Percentiles rank a stretch among this genome's conserved stretches.
phyloP scores from a whole-genome alignment of 1,284 basidiomycete species.

The Phylloboletellus chloephorus region DNA sequence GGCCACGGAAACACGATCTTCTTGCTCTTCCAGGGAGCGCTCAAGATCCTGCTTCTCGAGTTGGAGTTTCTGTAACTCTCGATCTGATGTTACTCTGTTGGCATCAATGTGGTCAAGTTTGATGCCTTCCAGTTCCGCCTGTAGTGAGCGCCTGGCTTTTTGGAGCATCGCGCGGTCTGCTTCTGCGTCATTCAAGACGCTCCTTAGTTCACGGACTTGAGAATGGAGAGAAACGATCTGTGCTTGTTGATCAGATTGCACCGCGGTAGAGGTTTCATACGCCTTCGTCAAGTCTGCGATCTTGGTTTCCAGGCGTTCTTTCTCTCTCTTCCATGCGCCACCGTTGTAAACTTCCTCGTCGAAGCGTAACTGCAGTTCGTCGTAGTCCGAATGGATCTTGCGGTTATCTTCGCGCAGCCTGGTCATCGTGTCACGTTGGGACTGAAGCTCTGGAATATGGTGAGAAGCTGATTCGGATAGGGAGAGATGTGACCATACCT shows the following conservation, averaged over 20 bases:
- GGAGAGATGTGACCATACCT: slow-evolving; percentile 39
- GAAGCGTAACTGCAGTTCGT: slow-evolving; percentile 68
- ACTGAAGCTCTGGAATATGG: slow-evolving; percentile 54
- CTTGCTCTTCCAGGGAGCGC: slow-evolving; percentile 72
- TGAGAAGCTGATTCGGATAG: slow-evolving; percentile 7
- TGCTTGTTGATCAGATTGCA: slow-evolving; percentile 73
- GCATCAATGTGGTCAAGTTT: slow-evolving; percentile 71
- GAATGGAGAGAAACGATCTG: slow-evolving; percentile 80
- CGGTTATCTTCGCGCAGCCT: slow-evolving; percentile 75
- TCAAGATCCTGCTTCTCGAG: slow-evolving; percentile 78
- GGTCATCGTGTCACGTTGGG: slow-evolving; percentile 69
- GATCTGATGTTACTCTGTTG: slow-evolving; percentile 65
- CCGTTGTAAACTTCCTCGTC: slow-evolving; percentile 77
- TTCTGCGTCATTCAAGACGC: slow-evolving; percentile 78
- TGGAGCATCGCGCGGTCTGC: slow-evolving; percentile 73
- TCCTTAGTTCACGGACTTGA: slow-evolving; percentile 77
- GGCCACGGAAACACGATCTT: slow-evolving; percentile 66
- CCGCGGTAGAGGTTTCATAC: slow-evolving; percentile 68
- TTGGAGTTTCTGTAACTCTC: slow-evolving; percentile 68
- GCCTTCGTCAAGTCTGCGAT: slow-evolving; percentile 72
- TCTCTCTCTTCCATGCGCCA: slow-evolving; percentile 81
- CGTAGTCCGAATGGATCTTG: slow-evolving; percentile 70
- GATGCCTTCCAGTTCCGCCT: slow-evolving; percentile 75
- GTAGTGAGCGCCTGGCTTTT: slow-evolving; percentile 76
- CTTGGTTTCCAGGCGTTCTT: slow-evolving; percentile 78